Conservation (phyloP, 352 stramenopile genomes). For the Saprolegnia parasitica region DNA sequence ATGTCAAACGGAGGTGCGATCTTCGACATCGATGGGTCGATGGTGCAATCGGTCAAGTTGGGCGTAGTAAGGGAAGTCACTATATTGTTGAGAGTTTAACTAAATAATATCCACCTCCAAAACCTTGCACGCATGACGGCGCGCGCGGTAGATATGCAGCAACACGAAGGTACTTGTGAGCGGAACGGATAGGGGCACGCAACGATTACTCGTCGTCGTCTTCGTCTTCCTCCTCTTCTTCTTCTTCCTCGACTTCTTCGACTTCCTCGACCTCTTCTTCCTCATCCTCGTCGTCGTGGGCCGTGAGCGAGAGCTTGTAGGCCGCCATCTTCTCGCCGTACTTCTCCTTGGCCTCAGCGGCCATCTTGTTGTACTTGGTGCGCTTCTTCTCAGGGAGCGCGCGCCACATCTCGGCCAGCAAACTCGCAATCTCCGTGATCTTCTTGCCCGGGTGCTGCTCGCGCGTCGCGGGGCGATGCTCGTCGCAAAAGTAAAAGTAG, state of each 20-base stretch:
- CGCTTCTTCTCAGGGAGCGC: constrained; percentile 90
- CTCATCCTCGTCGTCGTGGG: constrained; percentile 22
- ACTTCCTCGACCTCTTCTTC: constrained; percentile 23
- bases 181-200: background rate
- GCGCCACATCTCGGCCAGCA: constrained; percentile 81
- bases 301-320: constrained; percentile 57
- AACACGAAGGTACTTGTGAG: background rate
- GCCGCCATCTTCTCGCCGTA: constrained; percentile 88
- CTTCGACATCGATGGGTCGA: background rate
- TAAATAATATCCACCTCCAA: constrained; percentile 6
- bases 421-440: constrained; percentile 88
- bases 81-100: constrained; percentile 4
- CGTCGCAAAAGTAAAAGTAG: constrained; percentile 95
- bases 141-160: background rate
- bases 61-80: background rate
- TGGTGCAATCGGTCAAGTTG: background rate
- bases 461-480: constrained; percentile 86
- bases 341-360: constrained; percentile 75
- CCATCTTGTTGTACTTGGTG: constrained; percentile 83
- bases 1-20: background rate
- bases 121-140: background rate
- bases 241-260: constrained; percentile 10
- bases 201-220: constrained; percentile 10
- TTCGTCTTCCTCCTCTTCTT: constrained; percentile 14
- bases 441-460: constrained; percentile 92